phyloP scores from a whole-genome alignment of 108 stramenopile genomes.

The Discostella stelligeroides region DNA sequence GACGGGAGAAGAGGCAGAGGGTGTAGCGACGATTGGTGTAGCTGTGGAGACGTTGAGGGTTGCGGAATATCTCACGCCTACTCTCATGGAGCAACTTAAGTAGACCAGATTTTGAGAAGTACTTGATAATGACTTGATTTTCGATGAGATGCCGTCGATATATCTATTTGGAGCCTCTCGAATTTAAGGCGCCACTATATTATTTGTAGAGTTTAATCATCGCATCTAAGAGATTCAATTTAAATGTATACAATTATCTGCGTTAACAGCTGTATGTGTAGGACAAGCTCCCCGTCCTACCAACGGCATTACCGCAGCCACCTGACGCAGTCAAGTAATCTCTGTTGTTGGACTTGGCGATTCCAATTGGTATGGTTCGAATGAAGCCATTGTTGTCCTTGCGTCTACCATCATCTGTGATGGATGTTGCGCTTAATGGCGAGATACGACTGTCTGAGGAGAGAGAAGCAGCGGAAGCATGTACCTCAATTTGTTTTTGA shows the following conservation, averaged over 20 bases:
- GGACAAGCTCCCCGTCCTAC: not conserved
- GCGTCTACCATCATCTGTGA: not conserved
- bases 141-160: not conserved
- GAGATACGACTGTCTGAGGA: too few species aligned
- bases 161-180: too few species aligned
- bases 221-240: too few species aligned
- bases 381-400: not conserved
- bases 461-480: not conserved
- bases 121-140: not conserved
- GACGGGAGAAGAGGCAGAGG: constrained; percentile 72
- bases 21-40: constrained; percentile 85
- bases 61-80: constrained; percentile 86
- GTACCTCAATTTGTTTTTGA: constrained; percentile 1
- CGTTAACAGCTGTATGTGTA: not conserved
- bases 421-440: not conserved
- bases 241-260: too few species aligned
- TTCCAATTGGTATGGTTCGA: constrained; percentile 5
- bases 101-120: constrained; percentile 30
- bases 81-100: constrained; percentile 79
- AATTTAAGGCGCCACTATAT: too few species aligned
- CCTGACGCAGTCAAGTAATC: not conserved
- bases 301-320: not conserved
- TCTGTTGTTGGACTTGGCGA: constrained; percentile 1
- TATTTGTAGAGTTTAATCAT: too few species aligned
- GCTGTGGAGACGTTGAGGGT: constrained; percentile 91